Percentiles rank a stretch among this genome's conserved stretches.
phyloP scores from a whole-genome alignment of 305 asterid species.

The Fraxinus greggii region DNA sequence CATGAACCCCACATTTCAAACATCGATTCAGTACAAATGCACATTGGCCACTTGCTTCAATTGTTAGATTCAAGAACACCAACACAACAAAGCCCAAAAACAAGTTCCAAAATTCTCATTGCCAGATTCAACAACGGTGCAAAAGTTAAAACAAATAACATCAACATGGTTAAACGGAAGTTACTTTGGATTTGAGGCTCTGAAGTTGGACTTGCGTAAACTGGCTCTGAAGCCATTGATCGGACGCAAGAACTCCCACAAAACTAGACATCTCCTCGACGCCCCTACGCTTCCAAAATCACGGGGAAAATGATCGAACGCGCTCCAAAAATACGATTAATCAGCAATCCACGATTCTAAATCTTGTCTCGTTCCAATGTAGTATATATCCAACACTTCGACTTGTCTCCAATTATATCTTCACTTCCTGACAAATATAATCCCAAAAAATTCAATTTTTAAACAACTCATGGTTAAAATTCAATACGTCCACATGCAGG shows the following conservation, averaged over 20 bases:
- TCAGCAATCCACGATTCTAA: not conserved
- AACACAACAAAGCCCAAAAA: conserved; percentile 10
- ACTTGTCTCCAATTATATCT: not conserved
- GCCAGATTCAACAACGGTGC: not conserved
- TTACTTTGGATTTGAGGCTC: conserved; percentile 78
- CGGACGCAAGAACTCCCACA: conserved; percentile 82
- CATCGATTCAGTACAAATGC: conserved; percentile 22
- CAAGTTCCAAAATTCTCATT: not conserved
- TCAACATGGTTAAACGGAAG: conserved; percentile 2
- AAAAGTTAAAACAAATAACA: not conserved
- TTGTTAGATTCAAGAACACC: conserved; percentile 16
- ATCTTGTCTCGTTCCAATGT: not conserved
- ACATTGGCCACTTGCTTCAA: conserved; percentile 22
- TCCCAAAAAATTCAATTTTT: not conserved
- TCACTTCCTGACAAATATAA: not conserved
- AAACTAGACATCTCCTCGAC: conserved; percentile 63
- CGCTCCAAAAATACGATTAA: not conserved
- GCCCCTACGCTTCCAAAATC: conserved; percentile 47
- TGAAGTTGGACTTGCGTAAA: conserved; percentile 96
- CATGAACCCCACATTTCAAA: conserved; percentile 9
- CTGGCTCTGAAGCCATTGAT: conserved; percentile 96
- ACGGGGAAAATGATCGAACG: conserved; percentile 34
- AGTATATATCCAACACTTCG: not conserved
- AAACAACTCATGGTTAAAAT: not conserved
- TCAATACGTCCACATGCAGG: not conserved